Evolutionary conservation across 2,329 filamentous ascomycete genomes (phyloP).

Genomic region (Huntiella omanensis): DNA sequence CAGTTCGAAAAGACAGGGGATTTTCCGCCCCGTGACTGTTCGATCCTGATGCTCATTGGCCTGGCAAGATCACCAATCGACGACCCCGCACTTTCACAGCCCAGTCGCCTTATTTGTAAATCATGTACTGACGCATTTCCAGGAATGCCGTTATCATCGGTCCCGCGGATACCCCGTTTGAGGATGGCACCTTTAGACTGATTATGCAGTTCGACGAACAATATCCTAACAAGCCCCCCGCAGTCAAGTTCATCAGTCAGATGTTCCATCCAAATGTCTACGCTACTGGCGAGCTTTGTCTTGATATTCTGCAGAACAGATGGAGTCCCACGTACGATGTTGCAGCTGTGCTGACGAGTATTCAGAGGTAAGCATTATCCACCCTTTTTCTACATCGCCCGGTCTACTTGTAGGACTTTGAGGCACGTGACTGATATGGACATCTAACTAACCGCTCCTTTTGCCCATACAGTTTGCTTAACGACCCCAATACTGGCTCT

Average conservation of each 20-base stretch:
- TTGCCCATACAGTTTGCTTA: slow-evolving; percentile 49
- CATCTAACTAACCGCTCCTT: neutral
- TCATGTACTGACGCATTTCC: slow-evolving; percentile 8
- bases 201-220: slow-evolving; percentile 99
- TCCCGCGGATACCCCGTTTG: slow-evolving; percentile 89
- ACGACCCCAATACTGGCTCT: slow-evolving; percentile 96
- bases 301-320: slow-evolving; percentile 92
- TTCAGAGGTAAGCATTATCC: slow-evolving; percentile 53
- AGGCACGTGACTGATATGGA: neutral
- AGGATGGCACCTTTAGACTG: slow-evolving; percentile 91
- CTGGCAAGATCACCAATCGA: no score
- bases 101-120: neutral
- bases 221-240: slow-evolving; percentile 94
- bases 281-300: slow-evolving; percentile 82
- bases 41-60: no score
- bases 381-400: neutral
- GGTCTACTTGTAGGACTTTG: neutral
- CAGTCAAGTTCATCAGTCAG: slow-evolving; percentile 94
- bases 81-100: no score
- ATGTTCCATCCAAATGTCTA: slow-evolving; percentile 99
- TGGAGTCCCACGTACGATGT: slow-evolving; percentile 99
- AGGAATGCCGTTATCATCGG: slow-evolving; percentile 99
- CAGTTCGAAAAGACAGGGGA: no score
- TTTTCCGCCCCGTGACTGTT: no score
- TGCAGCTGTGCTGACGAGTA: slow-evolving; percentile 87